phyloP scores from a whole-genome alignment of 805 yeast genomes.

The Clavispora fructus region DNA sequence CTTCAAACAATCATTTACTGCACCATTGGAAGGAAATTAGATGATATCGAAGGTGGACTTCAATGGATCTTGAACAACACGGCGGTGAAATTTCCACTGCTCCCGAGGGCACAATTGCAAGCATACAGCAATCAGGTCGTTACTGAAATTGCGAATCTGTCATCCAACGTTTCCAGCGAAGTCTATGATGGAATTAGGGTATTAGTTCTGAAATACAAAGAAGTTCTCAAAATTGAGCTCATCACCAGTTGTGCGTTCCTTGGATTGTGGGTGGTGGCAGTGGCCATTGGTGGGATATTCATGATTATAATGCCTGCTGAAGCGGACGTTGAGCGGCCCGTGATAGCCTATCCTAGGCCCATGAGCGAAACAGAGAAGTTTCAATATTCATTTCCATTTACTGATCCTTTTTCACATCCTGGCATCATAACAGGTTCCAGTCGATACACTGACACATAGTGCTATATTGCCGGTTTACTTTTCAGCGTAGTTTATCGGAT shows the following conservation, averaged over 20 bases:
- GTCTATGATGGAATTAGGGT: conserved; percentile 43
- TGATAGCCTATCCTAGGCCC: background rate
- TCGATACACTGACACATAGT: background rate
- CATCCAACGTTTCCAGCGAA: conserved; percentile 27
- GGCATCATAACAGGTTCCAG: background rate
- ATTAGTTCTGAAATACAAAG: background rate
- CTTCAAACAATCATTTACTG: conserved; percentile 70
- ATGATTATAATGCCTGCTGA: background rate
- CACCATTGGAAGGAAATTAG: conserved; percentile 68
- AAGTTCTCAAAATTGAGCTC: background rate
- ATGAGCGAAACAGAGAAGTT: conserved; percentile 6
- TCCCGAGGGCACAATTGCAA: background rate
- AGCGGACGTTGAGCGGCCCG: background rate
- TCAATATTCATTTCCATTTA: conserved; percentile 7
- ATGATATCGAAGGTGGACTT: conserved; percentile 61
- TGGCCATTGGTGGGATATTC: background rate
- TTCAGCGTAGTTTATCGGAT: background rate
- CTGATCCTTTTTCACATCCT: conserved; percentile 4
- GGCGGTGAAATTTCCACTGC: conserved; percentile 4
- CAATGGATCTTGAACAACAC: conserved; percentile 72
- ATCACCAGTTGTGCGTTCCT: conserved; percentile 1
- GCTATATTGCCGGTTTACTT: background rate
- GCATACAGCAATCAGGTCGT: background rate
- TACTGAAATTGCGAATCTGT: background rate
- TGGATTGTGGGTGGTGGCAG: conserved; percentile 2